Conservation (phyloP, 352 stramenopile genomes). For the Pythium angustatum region DNA sequence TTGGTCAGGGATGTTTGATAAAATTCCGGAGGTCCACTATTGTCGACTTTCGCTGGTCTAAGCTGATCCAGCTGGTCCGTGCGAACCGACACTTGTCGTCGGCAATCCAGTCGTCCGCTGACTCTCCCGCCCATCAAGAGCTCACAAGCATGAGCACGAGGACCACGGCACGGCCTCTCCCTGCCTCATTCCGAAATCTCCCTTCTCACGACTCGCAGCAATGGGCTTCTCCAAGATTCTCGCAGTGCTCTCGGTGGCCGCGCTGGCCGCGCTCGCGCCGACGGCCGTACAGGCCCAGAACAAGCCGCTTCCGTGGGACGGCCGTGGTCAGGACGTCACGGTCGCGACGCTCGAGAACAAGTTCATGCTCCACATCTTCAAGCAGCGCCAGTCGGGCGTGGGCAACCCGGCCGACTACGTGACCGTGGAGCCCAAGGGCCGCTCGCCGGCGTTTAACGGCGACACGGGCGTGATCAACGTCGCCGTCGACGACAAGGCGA, state of each 20-base stretch:
- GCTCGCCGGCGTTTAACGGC: conserved; percentile 54
- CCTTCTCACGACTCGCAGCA: neutral
- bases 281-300: conserved; percentile 12
- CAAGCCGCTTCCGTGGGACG: conserved; percentile 56
- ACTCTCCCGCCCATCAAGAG: neutral
- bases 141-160: neutral
- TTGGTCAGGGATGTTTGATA: too few species aligned
- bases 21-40: too few species aligned
- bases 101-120: conserved; percentile 1
- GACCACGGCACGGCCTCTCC: neutral
- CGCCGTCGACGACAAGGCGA: conserved; percentile 45
- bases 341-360: conserved; percentile 53
- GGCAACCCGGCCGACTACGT: conserved; percentile 54
- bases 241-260: conserved; percentile 19
- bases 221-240: conserved; percentile 29
- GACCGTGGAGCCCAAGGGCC: conserved; percentile 41
- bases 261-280: conserved; percentile 9
- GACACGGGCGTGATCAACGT: conserved; percentile 65
- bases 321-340: conserved; percentile 50
- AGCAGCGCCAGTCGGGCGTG: conserved; percentile 47
- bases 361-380: conserved; percentile 70
- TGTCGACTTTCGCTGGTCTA: too few species aligned
- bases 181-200: conserved; percentile 1
- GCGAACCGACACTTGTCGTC: conserved; percentile 8
- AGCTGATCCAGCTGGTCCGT: neutral